Percentiles rank a stretch among this genome's conserved stretches.
Evolutionary conservation across 1,284 basidiomycete genomes (phyloP).

Genomic region (Cryptococcus maquisensis): DNA sequence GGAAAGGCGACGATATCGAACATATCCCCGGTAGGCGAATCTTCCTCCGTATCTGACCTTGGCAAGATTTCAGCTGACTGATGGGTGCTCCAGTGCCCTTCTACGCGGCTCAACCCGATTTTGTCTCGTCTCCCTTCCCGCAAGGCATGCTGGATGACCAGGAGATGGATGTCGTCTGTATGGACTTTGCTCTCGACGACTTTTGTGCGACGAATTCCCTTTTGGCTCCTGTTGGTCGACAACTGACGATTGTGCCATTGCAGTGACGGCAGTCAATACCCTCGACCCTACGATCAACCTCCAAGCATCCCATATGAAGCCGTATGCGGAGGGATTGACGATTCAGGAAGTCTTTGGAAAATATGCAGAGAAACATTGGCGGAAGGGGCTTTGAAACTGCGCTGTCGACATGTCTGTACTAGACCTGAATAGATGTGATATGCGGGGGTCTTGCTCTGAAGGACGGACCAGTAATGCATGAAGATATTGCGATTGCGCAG

Average conservation of each 20-base stretch:
- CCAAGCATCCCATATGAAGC: slow-evolving; percentile 27
- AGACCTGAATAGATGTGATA: too few relatives aligned
- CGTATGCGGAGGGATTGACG: slow-evolving; percentile 37
- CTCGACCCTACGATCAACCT: slow-evolving; percentile 33
- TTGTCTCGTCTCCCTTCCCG: slow-evolving; percentile 38
- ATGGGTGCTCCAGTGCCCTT: neutral
- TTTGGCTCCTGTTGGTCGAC: neutral
- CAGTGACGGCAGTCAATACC: slow-evolving; percentile 36
- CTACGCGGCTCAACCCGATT: slow-evolving; percentile 21
- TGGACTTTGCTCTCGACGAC: slow-evolving; percentile 48
- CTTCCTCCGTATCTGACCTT: neutral
- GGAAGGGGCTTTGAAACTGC: slow-evolving; percentile 1
- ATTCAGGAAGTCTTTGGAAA: slow-evolving; percentile 42
- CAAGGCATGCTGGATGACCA: slow-evolving; percentile 30
- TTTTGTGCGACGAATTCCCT: slow-evolving; percentile 31
- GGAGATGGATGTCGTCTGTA: slow-evolving; percentile 41
- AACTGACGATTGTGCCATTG: neutral
- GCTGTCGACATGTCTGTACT: too few relatives aligned
- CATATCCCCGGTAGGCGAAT: slow-evolving; percentile 38
- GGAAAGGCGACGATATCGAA: slow-evolving; percentile 44
- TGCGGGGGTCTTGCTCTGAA: too few relatives aligned
- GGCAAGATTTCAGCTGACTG: neutral
- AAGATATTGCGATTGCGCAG: too few relatives aligned
- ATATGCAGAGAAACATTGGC: slow-evolving; percentile 31
- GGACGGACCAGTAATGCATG: too few relatives aligned